Base-by-base conservation (phyloP, 208 protist genomes). In the Wallacemonas sp. region DNA sequence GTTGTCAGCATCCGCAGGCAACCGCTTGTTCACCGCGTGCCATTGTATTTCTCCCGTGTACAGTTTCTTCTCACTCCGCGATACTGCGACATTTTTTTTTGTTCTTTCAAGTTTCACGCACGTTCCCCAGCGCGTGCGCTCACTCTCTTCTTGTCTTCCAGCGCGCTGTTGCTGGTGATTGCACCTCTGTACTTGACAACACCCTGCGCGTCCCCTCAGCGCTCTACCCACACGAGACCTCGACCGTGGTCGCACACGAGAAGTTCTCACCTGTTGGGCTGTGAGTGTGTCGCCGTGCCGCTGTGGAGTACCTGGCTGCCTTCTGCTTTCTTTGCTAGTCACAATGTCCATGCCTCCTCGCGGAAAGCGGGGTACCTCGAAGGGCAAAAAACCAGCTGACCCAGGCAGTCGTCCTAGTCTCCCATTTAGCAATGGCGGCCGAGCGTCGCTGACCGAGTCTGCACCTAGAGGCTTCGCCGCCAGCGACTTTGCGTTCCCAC, bases 321-420 rank as follows among this genome's bases (percentile, higher is more conserved):
- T n/a, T n/a, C n/a, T n/a, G n/a, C n/a, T n/a, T n/a, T n/a, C n/a
- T n/a, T n/a, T n/a, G n/a, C n/a, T n/a, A n/a, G 12, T 33, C 13
- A 57, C 13, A 0, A 57, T 57, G 50, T 57, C 50, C 6, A 39
- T 57, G 30, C 50, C 50, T 38, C 50, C 50, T 15, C 26, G 50
- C 13, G 50, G 50, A 4, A 57, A 57, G 32, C 50, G 50, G 12
- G 38, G 29, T 32, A 32, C 22, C 12, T 57, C 50, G 29, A 57
- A 57, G 29, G 50, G 26, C 3, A 57, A 38, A 32, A 57, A 38
- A 32, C n/a, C 50, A 9, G 5, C n/a, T 8, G 50, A 57, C 8
- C 12, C 26, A 30, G 32, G 45, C 41, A 19, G 41, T 8, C 9
- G 41, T 12, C 41, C 41, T n/a, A 6, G 17, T 19, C 41, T 46